Conservation (phyloP, 441 rosid genomes). For the Populus hybrid region DNA sequence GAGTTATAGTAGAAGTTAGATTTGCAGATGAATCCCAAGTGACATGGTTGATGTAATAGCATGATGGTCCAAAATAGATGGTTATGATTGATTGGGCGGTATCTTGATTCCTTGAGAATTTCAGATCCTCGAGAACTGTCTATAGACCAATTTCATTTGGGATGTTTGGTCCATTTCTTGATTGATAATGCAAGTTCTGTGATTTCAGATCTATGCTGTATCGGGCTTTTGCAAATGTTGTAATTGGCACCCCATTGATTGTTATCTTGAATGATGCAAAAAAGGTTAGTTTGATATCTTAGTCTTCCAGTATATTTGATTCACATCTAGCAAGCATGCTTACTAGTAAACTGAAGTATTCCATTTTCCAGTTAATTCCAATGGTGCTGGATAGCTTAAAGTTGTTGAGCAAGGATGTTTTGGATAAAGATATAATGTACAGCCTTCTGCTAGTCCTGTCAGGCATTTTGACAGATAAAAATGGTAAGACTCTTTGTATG, state of each 20-base stretch:
- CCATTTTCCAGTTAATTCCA: constrained; percentile 55
- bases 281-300: constrained; percentile 46
- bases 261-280: constrained; percentile 63
- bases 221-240: constrained; percentile 66
- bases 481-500: constrained; percentile 36
- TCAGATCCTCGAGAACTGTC: neutral
- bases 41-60: neutral
- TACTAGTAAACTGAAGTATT: neutral
- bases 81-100: neutral
- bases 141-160: neutral
- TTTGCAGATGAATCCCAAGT: neutral
- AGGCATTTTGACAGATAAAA: constrained; percentile 66
- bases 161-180: neutral
- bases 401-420: constrained; percentile 43
- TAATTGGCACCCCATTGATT: constrained; percentile 60
- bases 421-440: constrained; percentile 55
- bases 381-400: constrained; percentile 60
- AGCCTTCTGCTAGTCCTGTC: constrained; percentile 74
- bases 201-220: constrained; percentile 59
- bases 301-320: constrained; percentile 12
- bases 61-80: neutral
- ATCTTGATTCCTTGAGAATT: neutral
- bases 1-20: neutral
- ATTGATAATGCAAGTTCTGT: constrained; percentile 11
- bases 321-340: constrained; percentile 11